Conservation (phyloP, 495 filamentous ascomycete species). For the Friedmanniomyces simplex region DNA sequence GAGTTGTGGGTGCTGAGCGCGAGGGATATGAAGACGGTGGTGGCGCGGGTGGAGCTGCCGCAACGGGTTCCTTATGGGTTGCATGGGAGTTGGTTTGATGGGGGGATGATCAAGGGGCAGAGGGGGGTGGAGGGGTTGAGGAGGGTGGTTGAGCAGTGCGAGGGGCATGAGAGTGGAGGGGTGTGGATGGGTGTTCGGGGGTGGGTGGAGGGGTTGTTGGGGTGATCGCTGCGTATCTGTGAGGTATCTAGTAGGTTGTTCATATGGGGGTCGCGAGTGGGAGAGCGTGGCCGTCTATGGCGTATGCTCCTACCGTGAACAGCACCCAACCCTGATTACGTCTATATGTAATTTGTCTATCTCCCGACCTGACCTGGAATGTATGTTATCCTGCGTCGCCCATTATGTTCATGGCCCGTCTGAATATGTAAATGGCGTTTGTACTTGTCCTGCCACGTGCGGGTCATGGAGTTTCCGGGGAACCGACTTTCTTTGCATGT, state of each 20-base stretch:
- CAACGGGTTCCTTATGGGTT: conserved; percentile 58
- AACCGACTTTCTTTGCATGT: too few relatives aligned
- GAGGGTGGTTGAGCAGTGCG: conserved; percentile 1
- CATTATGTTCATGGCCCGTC: too few relatives aligned
- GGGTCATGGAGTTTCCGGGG: not conserved
- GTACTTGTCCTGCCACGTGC: not conserved
- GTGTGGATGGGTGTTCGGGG: conserved; percentile 15
- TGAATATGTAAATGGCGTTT: too few relatives aligned
- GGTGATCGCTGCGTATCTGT: not conserved
- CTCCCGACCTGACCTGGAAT: too few relatives aligned
- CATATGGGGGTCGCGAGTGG: too few relatives aligned
- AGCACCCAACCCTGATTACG: too few relatives aligned
- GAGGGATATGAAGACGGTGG: conserved; percentile 43
- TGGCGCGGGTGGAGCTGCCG: conserved; percentile 45
- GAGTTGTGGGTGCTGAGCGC: conserved; percentile 61
- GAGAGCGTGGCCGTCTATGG: too few relatives aligned
- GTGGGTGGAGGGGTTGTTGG: conserved; percentile 12
- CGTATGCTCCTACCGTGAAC: too few relatives aligned
- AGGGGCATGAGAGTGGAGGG: not conserved
- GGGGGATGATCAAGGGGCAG: conserved; percentile 40
- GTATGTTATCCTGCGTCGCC: too few relatives aligned
- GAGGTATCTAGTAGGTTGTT: too few relatives aligned
- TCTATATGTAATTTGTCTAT: too few relatives aligned
- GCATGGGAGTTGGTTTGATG: conserved; percentile 55
- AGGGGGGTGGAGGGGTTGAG: conserved; percentile 22